phyloP scores from a whole-genome alignment of 2,329 filamentous ascomycete species.

The Thelonectria rubi region DNA sequence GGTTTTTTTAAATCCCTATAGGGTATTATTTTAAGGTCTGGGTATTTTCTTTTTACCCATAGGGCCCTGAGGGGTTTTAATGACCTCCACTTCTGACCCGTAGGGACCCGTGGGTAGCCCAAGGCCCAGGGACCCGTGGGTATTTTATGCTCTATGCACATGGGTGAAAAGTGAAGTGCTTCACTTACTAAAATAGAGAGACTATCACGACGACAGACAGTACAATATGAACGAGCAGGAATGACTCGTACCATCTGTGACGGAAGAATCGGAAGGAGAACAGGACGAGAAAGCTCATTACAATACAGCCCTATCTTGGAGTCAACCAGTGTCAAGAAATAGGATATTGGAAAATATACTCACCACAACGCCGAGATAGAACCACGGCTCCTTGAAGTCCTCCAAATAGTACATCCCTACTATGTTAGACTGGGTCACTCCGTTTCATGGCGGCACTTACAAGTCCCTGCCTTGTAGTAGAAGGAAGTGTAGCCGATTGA shows the following conservation, averaged over 20 bases:
- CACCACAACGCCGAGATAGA: slow-evolving; percentile 3
- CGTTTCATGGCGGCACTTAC: too few species aligned
- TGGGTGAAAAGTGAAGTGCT: neutral
- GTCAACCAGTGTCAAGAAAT: neutral
- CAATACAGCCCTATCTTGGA: neutral
- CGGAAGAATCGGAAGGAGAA: slow-evolving; percentile 2
- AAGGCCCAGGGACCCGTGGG: too few species aligned
- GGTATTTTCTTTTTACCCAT: too few species aligned
- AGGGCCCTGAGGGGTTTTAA: too few species aligned
- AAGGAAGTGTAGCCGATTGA: slow-evolving; percentile 32
- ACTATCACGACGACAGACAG: neutral
- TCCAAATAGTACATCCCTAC: neutral
- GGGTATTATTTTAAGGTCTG: too few species aligned
- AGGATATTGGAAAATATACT: neutral
- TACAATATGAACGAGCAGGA: neutral
- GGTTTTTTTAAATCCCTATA: too few species aligned
- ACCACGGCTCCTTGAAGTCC: neutral
- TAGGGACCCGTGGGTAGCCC: too few species aligned
- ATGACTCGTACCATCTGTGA: neutral
- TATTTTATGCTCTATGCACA: too few species aligned
- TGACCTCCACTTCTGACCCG: too few species aligned
- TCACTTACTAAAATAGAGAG: neutral
- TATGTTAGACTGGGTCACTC: too few species aligned
- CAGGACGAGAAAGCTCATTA: neutral
- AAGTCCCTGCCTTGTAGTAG: neutral